Base-by-base conservation (phyloP, 2,329 filamentous ascomycete genomes). In the Colletotrichum cuscutae region DNA sequence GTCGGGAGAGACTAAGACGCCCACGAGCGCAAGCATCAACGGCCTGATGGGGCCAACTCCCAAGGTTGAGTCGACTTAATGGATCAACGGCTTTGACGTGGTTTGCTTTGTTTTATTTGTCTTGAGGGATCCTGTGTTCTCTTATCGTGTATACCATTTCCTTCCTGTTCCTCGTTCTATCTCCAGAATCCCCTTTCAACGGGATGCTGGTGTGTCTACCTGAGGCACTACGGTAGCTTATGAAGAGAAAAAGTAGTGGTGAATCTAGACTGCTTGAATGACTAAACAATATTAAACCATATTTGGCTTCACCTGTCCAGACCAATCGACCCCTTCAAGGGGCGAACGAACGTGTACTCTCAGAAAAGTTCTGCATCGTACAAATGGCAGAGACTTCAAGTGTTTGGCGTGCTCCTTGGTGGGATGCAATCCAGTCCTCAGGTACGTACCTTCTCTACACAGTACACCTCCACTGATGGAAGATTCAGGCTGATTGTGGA, bases 1-100 rank as follows among this genome's bases (percentile, higher is more conserved):
- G 4, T 81, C 88, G 19, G 84, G 83, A 15, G 89, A 91, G 54
- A 81, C 84, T 57, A 91, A 91, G 81, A 88, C 82, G 76, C 87
- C 89, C 0, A 84, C 86, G 0, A 86, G 82, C 67, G 82, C 85
- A 5, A 79, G 82, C 62, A 83, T 88, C 62, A 89, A 89, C 69
- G 87, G 87, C 49, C 80, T 86, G 69, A 83, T 85, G 77, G 84
- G 81, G 8, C 81, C 85, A 35, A 75, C 80, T 15, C 79, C 86
- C 22, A 90, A 89, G 82, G 78, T 84, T 52, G 88, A 90, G 77
- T 80, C 79, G 15, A 73, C 77, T 12, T 78, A 73, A 70, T 49
- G 58, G 52, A 71, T 73, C 57, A 65, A 62, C 66, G 58, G 66
- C 66, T 65, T 26, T 64, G 46, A 63, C 42, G 60, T 66, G 56